Evolutionary conservation across 768 basidiomycete species (phyloP), one percentile per base, ranked within the genome.

Genomic region (Suillus clintonianus): DNA sequence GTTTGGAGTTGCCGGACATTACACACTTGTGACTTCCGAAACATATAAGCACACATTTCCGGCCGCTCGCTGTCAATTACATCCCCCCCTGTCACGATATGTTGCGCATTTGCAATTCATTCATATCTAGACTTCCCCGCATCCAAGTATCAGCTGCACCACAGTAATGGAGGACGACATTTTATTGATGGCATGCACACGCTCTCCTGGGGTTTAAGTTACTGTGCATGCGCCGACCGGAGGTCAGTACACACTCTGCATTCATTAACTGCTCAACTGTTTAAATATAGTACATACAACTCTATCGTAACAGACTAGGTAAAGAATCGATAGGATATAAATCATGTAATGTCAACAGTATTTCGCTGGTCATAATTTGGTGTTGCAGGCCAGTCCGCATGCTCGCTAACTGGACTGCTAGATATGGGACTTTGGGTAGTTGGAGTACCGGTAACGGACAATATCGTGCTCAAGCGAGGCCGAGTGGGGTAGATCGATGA

Each of bases 391-490:
- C 32, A 54, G 53, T 22, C n/a, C 4, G 11, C 53, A 32, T 54
- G 19, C 11, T 37, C 55, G 19, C 59, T 32, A 10, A 17, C 48
- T 19, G 36, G 63, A 39, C 54, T 50, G 11, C 24, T 54, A 24
- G 11, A 4, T 3, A 22, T 30, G 36, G 59, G 56, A n/a, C 48
- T 57, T 53, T 22, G 15, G n/a, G 48, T n/a, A 14, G n/a, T 43
- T 6, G 60, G 22, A 15, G 27, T 58, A 47, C 50, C 11, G 3
- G 37, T 48, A n/a, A 43, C 41, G 14, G 62, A 42, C n/a, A 24
- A 24, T 42, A 68, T 43, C 14, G 63, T 56, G 32, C 37, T 59
- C 24, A 65, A 54, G 45, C 30, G 48, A 41, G 54, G 9, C 3
- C 11, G 47, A 43, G 62, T 42, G 32, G 43, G 3, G 27, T 30